Evolutionary conservation across 2,329 filamentous ascomycete species (phyloP), one percentile per base, ranked within the genome.

Genomic region (Amauroascus verrucosus): DNA sequence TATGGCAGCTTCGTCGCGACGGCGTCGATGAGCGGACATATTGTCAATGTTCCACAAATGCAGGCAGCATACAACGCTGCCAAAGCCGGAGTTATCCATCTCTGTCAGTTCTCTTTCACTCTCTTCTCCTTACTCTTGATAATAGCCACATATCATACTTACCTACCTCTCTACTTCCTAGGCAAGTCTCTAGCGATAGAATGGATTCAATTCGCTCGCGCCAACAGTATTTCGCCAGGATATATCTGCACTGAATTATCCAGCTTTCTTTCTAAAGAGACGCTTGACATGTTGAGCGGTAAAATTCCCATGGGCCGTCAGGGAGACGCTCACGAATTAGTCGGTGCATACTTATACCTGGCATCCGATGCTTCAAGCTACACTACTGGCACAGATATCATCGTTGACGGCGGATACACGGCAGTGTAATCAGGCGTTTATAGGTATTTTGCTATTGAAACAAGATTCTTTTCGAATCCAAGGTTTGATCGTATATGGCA

Each of bases 361-460:
- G 85, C 86, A 16, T 87, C 83, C 13, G 87, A 94, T 68, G 87
- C 87, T 3, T 80, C 84, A n/a, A 86, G 82, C 51, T 94, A 88
- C 71, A 88, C 84, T 16, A 94, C 87, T 7, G 88, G 82, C 0
- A 75, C 79, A 8, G 84, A 89, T 66, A 75, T 93, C 55, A 71
- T 86, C 58, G 79, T 90, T 46, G 87, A 93, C 66, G 86, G 86
- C 56, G 85, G 85, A 52, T 88, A 88, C 68, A 51, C 49, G 11
- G 26, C 37, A 2, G 37, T 32, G 22, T 51, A 51, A 44, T 43
- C 14, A 11, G 6, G 4, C 6, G 18, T 30, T 40, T 40, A 13
- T 38, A 16, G 30, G n/a, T n/a, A 5, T 18, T 41, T 41, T n/a
- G n/a, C n/a, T n/a, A n/a, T n/a, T n/a, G n/a, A n/a, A n/a, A n/a